Percentiles rank a stretch among this genome's conserved stretches.
Conservation (phyloP, 208 protist species). For the Acanthamoeba lenticulata region DNA sequence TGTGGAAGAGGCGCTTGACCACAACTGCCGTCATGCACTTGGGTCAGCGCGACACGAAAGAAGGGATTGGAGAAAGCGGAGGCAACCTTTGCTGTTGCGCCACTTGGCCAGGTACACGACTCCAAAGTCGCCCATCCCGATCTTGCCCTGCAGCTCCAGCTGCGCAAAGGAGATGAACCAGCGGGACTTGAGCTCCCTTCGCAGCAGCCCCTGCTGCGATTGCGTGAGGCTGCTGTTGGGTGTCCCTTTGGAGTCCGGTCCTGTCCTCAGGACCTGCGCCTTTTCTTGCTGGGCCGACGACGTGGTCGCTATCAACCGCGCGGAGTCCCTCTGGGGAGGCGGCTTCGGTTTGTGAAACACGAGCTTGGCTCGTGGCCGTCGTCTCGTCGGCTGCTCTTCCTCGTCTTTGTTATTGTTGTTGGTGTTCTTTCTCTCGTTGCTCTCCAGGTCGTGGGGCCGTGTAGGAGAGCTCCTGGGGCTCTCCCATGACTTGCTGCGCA, state of each 20-base stretch:
- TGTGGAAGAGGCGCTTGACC: slow-evolving; percentile 8
- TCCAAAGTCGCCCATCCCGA: not conserved
- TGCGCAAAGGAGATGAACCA: not conserved
- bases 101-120: not conserved
- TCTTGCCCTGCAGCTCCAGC: slow-evolving; percentile 8
- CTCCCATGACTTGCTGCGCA: not conserved
- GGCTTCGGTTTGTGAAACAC: not conserved
- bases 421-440: no score
- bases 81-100: slow-evolving; percentile 34
- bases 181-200: not conserved
- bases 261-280: no score
- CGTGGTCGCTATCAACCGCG: no score
- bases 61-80: no score
- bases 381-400: not conserved
- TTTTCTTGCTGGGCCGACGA: no score
- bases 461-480: not conserved
- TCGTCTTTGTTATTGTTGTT: no score
- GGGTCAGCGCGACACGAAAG: no score
- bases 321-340: no score
- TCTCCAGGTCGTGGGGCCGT: no score
- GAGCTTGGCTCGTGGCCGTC: not conserved
- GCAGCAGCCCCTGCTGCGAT: not conserved
- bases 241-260: no score
- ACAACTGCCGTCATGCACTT: not conserved
- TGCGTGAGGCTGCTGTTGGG: no score